A percentile compares a stretch with the other conserved stretches of the same genome.
These are phyloP conservation scores for Trypanosomatidae sp. DNA, from an alignment of 208 protist genomes.

Conservation along the genomic window DNA sequence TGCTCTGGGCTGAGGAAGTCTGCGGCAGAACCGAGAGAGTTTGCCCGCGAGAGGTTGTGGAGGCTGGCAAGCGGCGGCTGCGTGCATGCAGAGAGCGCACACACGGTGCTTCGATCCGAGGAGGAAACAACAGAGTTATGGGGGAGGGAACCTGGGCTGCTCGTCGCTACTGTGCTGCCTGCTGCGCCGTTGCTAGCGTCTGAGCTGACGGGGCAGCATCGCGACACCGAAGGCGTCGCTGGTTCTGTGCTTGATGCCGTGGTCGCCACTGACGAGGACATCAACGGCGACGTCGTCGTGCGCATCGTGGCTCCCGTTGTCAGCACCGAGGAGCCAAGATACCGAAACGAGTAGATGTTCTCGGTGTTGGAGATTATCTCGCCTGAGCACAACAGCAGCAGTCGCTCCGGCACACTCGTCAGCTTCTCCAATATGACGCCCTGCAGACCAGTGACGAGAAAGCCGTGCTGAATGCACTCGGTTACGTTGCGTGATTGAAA, in stretches of 20 bases:
- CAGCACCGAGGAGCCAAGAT: constrained; percentile 56
- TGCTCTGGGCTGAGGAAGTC: neutral
- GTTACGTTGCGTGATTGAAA: constrained; percentile 77
- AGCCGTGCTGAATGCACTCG: constrained; percentile 79
- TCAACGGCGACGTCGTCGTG: constrained; percentile 33
- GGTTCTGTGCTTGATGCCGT: constrained; percentile 15
- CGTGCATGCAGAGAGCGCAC: neutral
- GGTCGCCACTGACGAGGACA: constrained; percentile 20
- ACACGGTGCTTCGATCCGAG: constrained; percentile 3
- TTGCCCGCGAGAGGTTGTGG: neutral
- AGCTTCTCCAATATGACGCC: constrained; percentile 69
- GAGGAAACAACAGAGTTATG: constrained; percentile 19
- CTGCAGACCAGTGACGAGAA: constrained; percentile 73
- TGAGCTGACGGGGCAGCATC: neutral
- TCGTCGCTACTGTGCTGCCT: neutral
- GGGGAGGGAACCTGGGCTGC: constrained; percentile 21
- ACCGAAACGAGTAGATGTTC: constrained; percentile 88
- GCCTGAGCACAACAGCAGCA: constrained; percentile 70
- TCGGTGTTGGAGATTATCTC: constrained; percentile 63
- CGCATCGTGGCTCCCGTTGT: constrained; percentile 42
- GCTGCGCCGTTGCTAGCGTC: neutral
- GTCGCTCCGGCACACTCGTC: constrained; percentile 43
- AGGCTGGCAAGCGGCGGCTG: neutral
- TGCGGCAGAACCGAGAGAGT: constrained; percentile 3
- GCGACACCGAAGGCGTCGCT: neutral